Conservation (phyloP, 2,329 filamentous ascomycete species). For the Penicillium sumatraense region DNA sequence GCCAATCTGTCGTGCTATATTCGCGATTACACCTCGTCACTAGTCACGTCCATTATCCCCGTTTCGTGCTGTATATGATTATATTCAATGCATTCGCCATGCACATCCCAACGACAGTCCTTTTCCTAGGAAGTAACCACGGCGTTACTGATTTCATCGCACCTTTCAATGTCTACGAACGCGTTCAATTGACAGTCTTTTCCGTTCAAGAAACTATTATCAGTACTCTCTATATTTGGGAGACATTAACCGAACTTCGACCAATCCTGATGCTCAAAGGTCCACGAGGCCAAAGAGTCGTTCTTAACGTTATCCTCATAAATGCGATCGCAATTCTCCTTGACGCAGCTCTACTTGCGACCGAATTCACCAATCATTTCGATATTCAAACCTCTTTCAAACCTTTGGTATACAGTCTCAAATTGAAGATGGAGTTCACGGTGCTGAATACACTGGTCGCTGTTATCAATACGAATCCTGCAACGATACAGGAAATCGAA, state of each 20-base stretch:
- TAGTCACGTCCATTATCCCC: conserved; percentile 22
- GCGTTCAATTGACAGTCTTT: conserved; percentile 55
- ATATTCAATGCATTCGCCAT: conserved; percentile 40
- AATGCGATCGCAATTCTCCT: conserved; percentile 49
- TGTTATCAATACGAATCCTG: conserved; percentile 15
- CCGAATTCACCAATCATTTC: conserved; percentile 41
- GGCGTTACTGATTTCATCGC: conserved; percentile 26
- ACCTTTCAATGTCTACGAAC: conserved; percentile 48
- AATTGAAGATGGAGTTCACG: conserved; percentile 56
- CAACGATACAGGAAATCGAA: conserved; percentile 8
- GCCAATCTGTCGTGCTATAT: conserved; percentile 47
- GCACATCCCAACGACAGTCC: conserved; percentile 42
- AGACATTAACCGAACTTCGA: conserved; percentile 40
- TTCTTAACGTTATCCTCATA: conserved; percentile 33
- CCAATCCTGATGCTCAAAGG: conserved; percentile 18
- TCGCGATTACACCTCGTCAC: conserved; percentile 46
- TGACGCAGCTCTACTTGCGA: conserved; percentile 43
- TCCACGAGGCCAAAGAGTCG: conserved; percentile 10
- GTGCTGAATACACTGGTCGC: conserved; percentile 50
- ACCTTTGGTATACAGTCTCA: conserved; percentile 32
- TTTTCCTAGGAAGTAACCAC: conserved; percentile 34
- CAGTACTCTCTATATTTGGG: conserved; percentile 53
- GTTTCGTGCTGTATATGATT: conserved; percentile 44
- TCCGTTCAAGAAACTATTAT: conserved; percentile 56
- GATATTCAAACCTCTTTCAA: conserved; percentile 40